Conservation (phyloP, 495 filamentous ascomycete genomes). For the Trichoderma orchidacearum region DNA sequence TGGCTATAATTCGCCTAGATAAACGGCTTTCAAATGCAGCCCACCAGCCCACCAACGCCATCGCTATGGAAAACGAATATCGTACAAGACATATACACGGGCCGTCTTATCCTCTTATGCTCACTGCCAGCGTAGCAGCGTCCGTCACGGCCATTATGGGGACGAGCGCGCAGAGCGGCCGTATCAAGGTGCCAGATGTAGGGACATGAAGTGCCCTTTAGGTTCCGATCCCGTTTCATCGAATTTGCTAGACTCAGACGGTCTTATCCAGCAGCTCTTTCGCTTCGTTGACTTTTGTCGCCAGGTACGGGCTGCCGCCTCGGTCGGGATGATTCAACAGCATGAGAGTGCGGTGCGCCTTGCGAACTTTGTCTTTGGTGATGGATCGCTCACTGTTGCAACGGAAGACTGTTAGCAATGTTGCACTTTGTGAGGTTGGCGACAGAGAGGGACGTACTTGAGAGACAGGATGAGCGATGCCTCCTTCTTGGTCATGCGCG, state of each 20-base stretch:
- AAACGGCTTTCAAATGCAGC: not conserved
- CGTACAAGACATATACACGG: not conserved
- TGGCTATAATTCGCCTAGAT: not conserved
- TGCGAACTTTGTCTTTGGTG: constrained; percentile 85
- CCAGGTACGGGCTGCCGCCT: constrained; percentile 89
- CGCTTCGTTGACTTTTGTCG: constrained; percentile 95
- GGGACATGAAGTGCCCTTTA: not conserved
- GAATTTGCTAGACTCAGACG: constrained; percentile 2
- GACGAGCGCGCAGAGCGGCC: too few species aligned
- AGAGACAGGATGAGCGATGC: constrained; percentile 85
- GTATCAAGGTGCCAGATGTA: not conserved
- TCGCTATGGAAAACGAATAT: constrained; percentile 1
- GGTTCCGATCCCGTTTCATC: not conserved
- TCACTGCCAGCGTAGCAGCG: not conserved
- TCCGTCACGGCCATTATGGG: not conserved
- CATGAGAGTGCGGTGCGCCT: constrained; percentile 95
- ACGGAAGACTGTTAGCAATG: too few species aligned
- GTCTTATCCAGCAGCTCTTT: constrained; percentile 89
- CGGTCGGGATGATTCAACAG: constrained; percentile 95
- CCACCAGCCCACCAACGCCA: not conserved
- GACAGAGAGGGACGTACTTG: constrained; percentile 65
- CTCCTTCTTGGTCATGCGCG: constrained; percentile 81
- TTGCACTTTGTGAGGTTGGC: too few species aligned
- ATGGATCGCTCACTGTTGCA: constrained; percentile 71
- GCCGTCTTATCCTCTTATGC: not conserved